phyloP scores from a whole-genome alignment of 805 yeast species.

The Candida orba region DNA sequence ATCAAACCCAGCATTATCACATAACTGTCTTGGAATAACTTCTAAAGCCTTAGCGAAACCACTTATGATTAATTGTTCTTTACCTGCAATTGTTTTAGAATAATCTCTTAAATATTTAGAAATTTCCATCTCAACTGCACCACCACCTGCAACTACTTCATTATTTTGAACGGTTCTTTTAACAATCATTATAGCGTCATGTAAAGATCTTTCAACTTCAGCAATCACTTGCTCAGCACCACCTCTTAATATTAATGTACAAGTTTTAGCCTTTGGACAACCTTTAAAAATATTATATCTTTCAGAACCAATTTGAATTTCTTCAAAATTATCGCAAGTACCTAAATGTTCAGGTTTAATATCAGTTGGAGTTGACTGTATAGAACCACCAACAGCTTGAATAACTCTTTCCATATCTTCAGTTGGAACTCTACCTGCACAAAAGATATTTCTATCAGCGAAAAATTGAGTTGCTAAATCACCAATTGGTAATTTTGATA shows the following conservation, averaged over 20 bases:
- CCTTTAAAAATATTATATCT: slow-evolving; percentile 91
- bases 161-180: slow-evolving; percentile 87
- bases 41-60: slow-evolving; percentile 95
- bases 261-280: slow-evolving; percentile 86
- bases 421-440: slow-evolving; percentile 89
- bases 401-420: slow-evolving; percentile 92
- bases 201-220: slow-evolving; percentile 94
- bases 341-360: slow-evolving; percentile 70
- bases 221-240: slow-evolving; percentile 98
- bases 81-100: slow-evolving; percentile 85
- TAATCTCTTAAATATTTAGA: slow-evolving; percentile 83
- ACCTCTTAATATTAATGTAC: slow-evolving; percentile 90
- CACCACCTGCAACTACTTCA: slow-evolving; percentile 95
- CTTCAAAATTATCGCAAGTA: slow-evolving; percentile 80
- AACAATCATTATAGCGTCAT: slow-evolving; percentile 98
- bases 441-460: slow-evolving; percentile 92
- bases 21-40: slow-evolving; percentile 92
- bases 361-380: slow-evolving; percentile 74
- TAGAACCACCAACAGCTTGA: slow-evolving; percentile 87
- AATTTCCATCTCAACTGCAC: slow-evolving; percentile 97
- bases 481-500: slow-evolving; percentile 94
- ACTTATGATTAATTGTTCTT: slow-evolving; percentile 86
- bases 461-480: slow-evolving; percentile 98
- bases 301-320: slow-evolving; percentile 92
- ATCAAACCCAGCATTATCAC: slow-evolving; percentile 99